A percentile compares a stretch with the other conserved stretches of the same genome.
These are phyloP conservation scores for Fragilariopsis cylindrus DNA, from an alignment of 108 stramenopile genomes.

Conservation along the genomic window DNA sequence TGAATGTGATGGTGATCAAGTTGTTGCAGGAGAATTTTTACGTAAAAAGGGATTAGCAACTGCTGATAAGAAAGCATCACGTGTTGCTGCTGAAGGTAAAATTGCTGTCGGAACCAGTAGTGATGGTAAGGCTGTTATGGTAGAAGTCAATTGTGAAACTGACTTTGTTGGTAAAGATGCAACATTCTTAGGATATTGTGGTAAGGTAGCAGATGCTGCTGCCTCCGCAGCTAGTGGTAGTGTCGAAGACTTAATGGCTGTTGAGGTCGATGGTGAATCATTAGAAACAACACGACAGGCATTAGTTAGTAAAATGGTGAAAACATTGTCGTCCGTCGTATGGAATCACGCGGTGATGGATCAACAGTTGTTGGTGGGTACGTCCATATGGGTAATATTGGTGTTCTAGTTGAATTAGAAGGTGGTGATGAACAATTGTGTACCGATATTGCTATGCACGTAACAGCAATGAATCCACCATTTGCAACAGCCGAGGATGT, in stretches of 20 bases:
- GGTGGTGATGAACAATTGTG: conserved; percentile 53
- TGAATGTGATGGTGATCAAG: conserved; percentile 70
- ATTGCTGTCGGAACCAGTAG: conserved; percentile 53
- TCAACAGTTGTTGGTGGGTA: conserved; percentile 60
- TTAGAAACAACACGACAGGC: conserved; percentile 57
- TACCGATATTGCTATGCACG: conserved; percentile 77
- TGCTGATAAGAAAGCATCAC: conserved; percentile 78
- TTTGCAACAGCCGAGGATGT: conserved; percentile 77
- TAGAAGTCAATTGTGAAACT: conserved; percentile 84
- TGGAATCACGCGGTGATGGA: conserved; percentile 46
- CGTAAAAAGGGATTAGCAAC: conserved; percentile 73
- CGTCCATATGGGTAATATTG: conserved; percentile 73
- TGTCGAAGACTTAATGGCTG: conserved; percentile 48
- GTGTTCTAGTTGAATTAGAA: conserved; percentile 62
- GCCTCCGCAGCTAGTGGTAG: conserved; percentile 38
- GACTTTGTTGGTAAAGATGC: conserved; percentile 84
- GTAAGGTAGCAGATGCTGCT: conserved; percentile 59
- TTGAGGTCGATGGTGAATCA: conserved; percentile 44
- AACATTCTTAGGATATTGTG: conserved; percentile 59
- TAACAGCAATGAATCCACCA: conserved; percentile 79
- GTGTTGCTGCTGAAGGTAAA: conserved; percentile 75
- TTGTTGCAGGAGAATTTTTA: conserved; percentile 58
- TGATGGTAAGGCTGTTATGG: conserved; percentile 56
- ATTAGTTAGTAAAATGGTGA: conserved; percentile 82
- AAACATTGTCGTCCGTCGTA: conserved; percentile 74